Evolutionary conservation across 2,329 filamentous ascomycete species (phyloP).

Genomic region (Cercospora zeae-maydis): DNA sequence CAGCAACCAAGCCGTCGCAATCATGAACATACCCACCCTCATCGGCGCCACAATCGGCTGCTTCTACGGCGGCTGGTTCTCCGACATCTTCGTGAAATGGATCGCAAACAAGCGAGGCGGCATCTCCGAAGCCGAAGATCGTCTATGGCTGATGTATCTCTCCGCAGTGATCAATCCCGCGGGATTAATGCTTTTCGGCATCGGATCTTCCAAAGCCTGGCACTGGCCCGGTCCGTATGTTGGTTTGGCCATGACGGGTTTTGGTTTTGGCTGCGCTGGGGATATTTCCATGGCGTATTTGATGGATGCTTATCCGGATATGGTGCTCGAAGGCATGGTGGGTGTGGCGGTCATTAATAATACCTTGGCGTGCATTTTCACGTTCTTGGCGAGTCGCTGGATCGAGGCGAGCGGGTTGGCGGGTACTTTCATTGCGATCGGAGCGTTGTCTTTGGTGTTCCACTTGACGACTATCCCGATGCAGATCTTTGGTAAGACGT

Average conservation of each 20-base stretch:
- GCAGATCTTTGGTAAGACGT: constrained; percentile 53
- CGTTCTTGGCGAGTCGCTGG: constrained; percentile 48
- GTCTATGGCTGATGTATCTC: constrained; percentile 51
- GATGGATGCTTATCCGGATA: constrained; percentile 55
- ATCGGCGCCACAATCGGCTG: constrained; percentile 56
- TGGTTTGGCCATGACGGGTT: constrained; percentile 56
- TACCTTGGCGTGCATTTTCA: constrained; percentile 53
- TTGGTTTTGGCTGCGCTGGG: constrained; percentile 58
- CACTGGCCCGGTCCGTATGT: constrained; percentile 53
- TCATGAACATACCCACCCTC: constrained; percentile 57
- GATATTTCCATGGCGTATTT: constrained; percentile 53
- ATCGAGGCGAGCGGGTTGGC: constrained; percentile 46
- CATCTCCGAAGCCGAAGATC: constrained; percentile 55
- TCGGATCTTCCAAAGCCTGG: constrained; percentile 52
- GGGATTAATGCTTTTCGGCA: constrained; percentile 54
- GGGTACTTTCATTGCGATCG: constrained; percentile 53
- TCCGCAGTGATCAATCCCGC: constrained; percentile 51
- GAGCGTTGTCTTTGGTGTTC: constrained; percentile 50
- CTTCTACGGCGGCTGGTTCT: constrained; percentile 56
- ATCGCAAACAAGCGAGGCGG: constrained; percentile 53
- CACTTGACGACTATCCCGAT: constrained; percentile 53
- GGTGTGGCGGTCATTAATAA: constrained; percentile 58
- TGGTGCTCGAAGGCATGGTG: constrained; percentile 58
- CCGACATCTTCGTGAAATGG: constrained; percentile 55
- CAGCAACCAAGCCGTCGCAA: constrained; percentile 50